phyloP scores from a whole-genome alignment of 306 rosid species.

The Citrullus mucosospermus region DNA sequence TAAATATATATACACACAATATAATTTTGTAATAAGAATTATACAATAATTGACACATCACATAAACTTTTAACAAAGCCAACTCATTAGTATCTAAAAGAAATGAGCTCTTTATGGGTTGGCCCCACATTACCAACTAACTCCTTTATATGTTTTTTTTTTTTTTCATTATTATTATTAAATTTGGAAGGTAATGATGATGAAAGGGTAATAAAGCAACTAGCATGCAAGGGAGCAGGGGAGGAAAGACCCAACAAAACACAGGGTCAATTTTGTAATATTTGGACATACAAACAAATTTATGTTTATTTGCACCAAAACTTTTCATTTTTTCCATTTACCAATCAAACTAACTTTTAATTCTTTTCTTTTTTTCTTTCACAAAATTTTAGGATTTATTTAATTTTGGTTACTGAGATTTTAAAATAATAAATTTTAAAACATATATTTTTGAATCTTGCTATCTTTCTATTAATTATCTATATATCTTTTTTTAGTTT shows the following conservation, averaged over 20 bases:
- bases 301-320: too few relatives aligned
- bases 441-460: too few relatives aligned
- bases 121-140: not conserved
- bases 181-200: slow-evolving; percentile 1
- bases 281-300: not conserved
- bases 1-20: not conserved
- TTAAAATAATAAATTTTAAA: too few relatives aligned
- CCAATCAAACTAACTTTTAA: too few relatives aligned
- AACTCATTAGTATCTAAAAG: not conserved
- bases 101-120: not conserved
- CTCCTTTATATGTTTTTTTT: not conserved
- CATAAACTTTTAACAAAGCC: slow-evolving; percentile 4
- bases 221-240: slow-evolving; percentile 5
- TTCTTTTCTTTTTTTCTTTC: too few relatives aligned
- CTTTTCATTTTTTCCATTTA: too few relatives aligned
- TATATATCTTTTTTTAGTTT: too few relatives aligned
- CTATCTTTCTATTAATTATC: too few relatives aligned
- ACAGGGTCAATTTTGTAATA: not conserved
- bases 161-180: not conserved
- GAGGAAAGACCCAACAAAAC: not conserved
- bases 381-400: too few relatives aligned
- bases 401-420: too few relatives aligned
- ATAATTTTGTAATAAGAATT: not conserved
- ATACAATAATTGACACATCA: not conserved
- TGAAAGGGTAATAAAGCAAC: not conserved